phyloP scores from a whole-genome alignment of 1,284 basidiomycete species.

The Cryptococcus hybrid region DNA sequence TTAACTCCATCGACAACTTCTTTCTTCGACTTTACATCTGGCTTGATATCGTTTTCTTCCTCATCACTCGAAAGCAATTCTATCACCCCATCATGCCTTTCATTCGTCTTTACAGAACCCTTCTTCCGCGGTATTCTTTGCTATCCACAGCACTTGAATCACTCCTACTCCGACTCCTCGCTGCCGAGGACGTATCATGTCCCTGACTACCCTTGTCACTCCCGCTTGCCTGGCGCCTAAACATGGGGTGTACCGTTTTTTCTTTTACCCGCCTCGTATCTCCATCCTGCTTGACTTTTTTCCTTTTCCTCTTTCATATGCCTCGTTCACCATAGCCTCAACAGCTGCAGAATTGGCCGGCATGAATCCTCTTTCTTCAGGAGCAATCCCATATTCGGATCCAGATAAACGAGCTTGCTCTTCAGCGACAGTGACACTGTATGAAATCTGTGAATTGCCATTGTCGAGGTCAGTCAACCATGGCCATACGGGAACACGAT shows the following conservation, averaged over 20 bases:
- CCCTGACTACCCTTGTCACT: neutral
- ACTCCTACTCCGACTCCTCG: conserved; percentile 17
- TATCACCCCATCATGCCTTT: conserved; percentile 24
- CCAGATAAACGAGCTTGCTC: conserved; percentile 33
- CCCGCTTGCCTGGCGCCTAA: conserved; percentile 16
- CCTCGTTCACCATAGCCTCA: conserved; percentile 22
- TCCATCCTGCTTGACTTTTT: neutral
- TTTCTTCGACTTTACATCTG: neutral
- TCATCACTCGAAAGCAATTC: conserved; percentile 40
- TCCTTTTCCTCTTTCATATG: conserved; percentile 1
- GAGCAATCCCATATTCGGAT: neutral
- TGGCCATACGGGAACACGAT: conserved; percentile 11
- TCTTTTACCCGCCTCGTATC: neutral
- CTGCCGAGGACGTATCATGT: too few species aligned
- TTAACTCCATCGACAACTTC: neutral
- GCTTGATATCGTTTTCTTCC: conserved; percentile 15
- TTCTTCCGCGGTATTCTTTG: neutral
- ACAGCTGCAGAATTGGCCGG: conserved; percentile 27
- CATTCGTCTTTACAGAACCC: conserved; percentile 2
- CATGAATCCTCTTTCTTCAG: conserved; percentile 21
- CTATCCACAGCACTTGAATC: neutral
- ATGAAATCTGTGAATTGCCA: conserved; percentile 43
- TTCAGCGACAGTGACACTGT: conserved; percentile 43
- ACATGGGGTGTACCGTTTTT: conserved; percentile 34
- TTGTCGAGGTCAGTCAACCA: neutral